Evolutionary conservation across 768 basidiomycete species (phyloP).

Genomic region (Kockovaella imperatae): DNA sequence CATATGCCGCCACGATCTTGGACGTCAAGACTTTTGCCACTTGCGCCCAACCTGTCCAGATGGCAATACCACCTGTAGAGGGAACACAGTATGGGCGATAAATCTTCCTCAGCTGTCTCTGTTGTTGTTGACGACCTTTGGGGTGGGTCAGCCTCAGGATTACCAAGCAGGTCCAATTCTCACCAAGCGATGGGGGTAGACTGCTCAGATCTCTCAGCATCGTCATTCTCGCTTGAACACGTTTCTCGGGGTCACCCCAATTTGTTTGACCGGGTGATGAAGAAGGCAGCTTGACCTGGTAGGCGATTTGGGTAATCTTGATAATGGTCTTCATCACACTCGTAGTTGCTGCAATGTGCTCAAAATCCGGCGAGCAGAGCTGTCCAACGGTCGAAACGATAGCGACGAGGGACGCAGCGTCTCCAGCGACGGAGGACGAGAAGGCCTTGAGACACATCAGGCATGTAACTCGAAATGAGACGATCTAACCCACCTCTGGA

Average conservation of each 20-base stretch:
- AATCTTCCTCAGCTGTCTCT: slow-evolving; percentile 20
- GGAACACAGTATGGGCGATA: slow-evolving; percentile 8
- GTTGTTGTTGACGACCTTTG: slow-evolving; percentile 34
- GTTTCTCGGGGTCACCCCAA: not conserved
- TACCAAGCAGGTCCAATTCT: slow-evolving; percentile 2
- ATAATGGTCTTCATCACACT: slow-evolving; percentile 6
- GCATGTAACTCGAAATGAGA: not conserved
- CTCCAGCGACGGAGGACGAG: no score
- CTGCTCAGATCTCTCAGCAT: slow-evolving; percentile 13
- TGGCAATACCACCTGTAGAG: slow-evolving; percentile 7
- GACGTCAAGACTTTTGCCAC: slow-evolving; percentile 9
- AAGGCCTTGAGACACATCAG: slow-evolving; percentile 5
- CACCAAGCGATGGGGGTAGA: slow-evolving; percentile 24
- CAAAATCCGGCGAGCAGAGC: slow-evolving; percentile 8
- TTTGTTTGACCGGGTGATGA: not conserved
- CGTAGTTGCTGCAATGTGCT: slow-evolving; percentile 8
- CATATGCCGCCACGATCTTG: slow-evolving; percentile 21
- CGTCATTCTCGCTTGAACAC: not conserved
- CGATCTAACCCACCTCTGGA: slow-evolving; percentile 8
- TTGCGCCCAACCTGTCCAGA: slow-evolving; percentile 14
- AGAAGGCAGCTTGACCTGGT: not conserved
- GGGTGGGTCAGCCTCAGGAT: not conserved
- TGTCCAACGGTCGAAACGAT: slow-evolving; percentile 8
- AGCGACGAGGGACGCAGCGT: slow-evolving; percentile 9
- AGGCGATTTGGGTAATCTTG: slow-evolving; percentile 5